Evolutionary conservation across 1,284 basidiomycete genomes (phyloP), one percentile per base, ranked within the genome.

Genomic region (Prillingera fragicola): DNA sequence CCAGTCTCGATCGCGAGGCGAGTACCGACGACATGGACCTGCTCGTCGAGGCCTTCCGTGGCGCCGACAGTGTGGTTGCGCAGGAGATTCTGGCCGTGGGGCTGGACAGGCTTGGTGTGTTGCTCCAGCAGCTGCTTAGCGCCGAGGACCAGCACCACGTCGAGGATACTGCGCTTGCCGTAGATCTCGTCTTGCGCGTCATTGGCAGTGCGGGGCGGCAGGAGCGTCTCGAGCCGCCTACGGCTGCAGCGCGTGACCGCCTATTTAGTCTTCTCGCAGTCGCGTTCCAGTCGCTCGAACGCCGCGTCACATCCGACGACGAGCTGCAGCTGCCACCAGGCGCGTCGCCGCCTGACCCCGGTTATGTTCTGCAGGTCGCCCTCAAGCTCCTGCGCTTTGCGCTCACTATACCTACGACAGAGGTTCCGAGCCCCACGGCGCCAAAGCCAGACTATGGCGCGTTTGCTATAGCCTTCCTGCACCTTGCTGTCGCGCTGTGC

Each of bases 21-120:
- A 56, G 54, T 1, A 55, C 59, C 5, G 67, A 70, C 35, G 65
- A 69, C 50, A 60, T 62, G 33, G 67, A 68, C 44, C 52, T 70
- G 24, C 43, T 70, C 5, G 64, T 63, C 41, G 67, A 70, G 45
- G 57, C 64, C 3, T 67, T 67, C 50, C 52, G 61, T 14, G 66
- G 67, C 4, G 66, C 67, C 28, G 67, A 70, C 33, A 33, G 45
- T 8, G 50, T 65, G 10, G 65, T 64, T 2, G 59, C 58, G 1
- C 58, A 63, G 48, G 65, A 68, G 55, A 65, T 68, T 17, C 45
- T 68, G 2, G 50, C 57, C 3, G 59, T 59, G 5, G 67, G 67
- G 1, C 43, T 70, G 8, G 65, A 68, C 35, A 54, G 61, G 1
- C 49, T 70, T 1, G 48, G 54, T 2, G 53, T 47, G 10, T 44